These are phyloP conservation scores for Suillus paluster DNA, from an alignment of 768 basidiomycete species.

Conservation along the genomic window DNA sequence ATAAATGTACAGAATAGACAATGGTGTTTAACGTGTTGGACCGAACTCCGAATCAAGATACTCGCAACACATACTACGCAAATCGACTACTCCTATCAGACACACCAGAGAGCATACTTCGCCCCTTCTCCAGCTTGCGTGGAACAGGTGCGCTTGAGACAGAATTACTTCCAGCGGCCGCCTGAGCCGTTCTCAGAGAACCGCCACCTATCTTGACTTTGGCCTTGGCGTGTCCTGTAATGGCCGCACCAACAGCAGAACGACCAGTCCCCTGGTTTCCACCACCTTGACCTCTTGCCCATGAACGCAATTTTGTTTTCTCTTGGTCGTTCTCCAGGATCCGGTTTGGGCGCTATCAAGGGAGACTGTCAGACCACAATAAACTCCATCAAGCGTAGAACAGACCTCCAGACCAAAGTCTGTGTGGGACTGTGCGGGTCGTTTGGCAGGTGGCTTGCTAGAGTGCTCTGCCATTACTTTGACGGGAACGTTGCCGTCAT, in stretches of 20 bases:
- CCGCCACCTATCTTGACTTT: slow-evolving; percentile 50
- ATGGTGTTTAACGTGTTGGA: slow-evolving; percentile 14
- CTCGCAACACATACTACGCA: slow-evolving; percentile 19
- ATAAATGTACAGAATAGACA: slow-evolving; percentile 24
- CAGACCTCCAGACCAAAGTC: slow-evolving; percentile 36
- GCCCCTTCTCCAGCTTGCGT: slow-evolving; percentile 38
- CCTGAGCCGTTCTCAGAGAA: slow-evolving; percentile 37
- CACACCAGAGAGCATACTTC: slow-evolving; percentile 46
- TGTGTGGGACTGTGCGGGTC: slow-evolving; percentile 18
- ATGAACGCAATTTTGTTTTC: slow-evolving; percentile 35
- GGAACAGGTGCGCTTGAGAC: slow-evolving; percentile 6
- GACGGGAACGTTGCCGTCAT: slow-evolving; percentile 34
- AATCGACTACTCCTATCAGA: slow-evolving; percentile 39
- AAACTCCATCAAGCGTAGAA: not conserved
- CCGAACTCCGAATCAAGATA: slow-evolving; percentile 3
- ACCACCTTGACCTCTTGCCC: slow-evolving; percentile 54
- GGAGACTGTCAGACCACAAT: slow-evolving; percentile 8
- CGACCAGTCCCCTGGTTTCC: slow-evolving; percentile 57
- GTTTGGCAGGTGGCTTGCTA: slow-evolving; percentile 14
- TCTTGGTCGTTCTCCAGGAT: slow-evolving; percentile 30
- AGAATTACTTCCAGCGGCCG: slow-evolving; percentile 2
- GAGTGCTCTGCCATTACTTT: slow-evolving; percentile 36
- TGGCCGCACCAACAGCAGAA: slow-evolving; percentile 58
- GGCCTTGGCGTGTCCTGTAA: slow-evolving; percentile 57
- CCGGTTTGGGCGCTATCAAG: slow-evolving; percentile 21